Evolutionary conservation across 2,329 filamentous ascomycete genomes (phyloP).

Genomic region (Alternaria rosae): DNA sequence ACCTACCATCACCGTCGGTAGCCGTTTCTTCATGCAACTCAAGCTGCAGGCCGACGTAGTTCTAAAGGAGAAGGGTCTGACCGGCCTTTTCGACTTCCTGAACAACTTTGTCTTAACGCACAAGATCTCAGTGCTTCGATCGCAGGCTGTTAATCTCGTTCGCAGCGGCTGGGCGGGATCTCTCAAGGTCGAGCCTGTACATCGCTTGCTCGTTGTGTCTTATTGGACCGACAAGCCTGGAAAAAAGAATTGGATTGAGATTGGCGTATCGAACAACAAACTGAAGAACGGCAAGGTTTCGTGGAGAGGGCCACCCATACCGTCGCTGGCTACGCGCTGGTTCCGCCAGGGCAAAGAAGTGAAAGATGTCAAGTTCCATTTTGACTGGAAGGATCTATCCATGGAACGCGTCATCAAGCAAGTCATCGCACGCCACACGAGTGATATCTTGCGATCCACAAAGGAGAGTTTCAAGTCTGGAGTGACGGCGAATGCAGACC

Average conservation of each 20-base stretch:
- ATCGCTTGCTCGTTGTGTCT: conserved; percentile 83
- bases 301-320: conserved; percentile 43
- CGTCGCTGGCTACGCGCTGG: conserved; percentile 73
- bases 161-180: conserved; percentile 79
- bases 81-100: conserved; percentile 83
- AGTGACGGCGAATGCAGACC: conserved; percentile 64
- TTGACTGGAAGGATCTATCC: conserved; percentile 74
- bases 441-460: conserved; percentile 70
- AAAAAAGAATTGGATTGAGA: conserved; percentile 87
- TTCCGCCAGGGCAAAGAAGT: conserved; percentile 83
- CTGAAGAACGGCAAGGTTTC: conserved; percentile 44
- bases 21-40: conserved; percentile 67
- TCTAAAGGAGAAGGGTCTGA: conserved; percentile 73
- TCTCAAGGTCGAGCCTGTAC: conserved; percentile 78
- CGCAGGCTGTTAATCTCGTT: conserved; percentile 76
- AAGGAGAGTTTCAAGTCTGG: conserved; percentile 65
- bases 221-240: conserved; percentile 81
- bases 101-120: conserved; percentile 89
- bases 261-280: conserved; percentile 77
- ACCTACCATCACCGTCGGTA: conserved; percentile 65
- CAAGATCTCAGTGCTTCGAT: conserved; percentile 83
- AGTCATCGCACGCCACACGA: conserved; percentile 78
- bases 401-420: conserved; percentile 76
- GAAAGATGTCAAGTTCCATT: conserved; percentile 68
- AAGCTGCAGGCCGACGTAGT: conserved; percentile 76